Evolutionary conservation across 768 basidiomycete species (phyloP), one percentile per base, ranked within the genome.

Genomic region (Tylopilus felleus): DNA sequence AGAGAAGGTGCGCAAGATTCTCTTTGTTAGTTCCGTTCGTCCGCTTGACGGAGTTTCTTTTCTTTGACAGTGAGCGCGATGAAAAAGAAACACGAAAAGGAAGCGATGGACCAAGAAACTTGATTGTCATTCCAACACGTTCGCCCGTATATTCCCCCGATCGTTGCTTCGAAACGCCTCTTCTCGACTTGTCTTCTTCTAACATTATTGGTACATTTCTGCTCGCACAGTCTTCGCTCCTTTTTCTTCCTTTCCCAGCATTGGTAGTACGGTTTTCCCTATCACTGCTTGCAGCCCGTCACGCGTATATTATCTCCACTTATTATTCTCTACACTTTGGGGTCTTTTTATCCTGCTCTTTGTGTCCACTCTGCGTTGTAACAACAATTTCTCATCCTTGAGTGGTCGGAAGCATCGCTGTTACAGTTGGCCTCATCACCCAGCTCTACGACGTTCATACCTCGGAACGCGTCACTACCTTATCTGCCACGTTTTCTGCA

Each of bases 71-170:
- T 91, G 80, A 90, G 88, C 65, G 82, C 85, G 8, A 88, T 91
- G 81, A 91, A 91, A 76, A 91, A 91, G 77, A 83, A 78, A 59
- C 77, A 81, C 56, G 88, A 91, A 70, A 82, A 82, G 63, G 88
- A 90, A 64, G 76, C 77, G 23, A 76, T 81, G 78, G 85, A 88
- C 61, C 76, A 79, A 59, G 84, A 85, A 36, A 58, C 47, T 0
- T 71, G 53, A 71, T 43, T 13, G 16, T 19, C 43, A 40, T n/a
- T 17, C 1, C 14, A 22, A 16, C 29, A 22, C 36, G 31, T 22
- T 27, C 40, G 29, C 16, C 36, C 13, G 38, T 17, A 22, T 27
- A 19, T 35, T 47, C 2, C 27, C 16, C 23, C 31, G 40, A 23
- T 25, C 43, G 8, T 40, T 19, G 10, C 36, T 22, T 17, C 8